Conservation (phyloP, 1,284 basidiomycete genomes). For the Sanghuangporus baumii region DNA sequence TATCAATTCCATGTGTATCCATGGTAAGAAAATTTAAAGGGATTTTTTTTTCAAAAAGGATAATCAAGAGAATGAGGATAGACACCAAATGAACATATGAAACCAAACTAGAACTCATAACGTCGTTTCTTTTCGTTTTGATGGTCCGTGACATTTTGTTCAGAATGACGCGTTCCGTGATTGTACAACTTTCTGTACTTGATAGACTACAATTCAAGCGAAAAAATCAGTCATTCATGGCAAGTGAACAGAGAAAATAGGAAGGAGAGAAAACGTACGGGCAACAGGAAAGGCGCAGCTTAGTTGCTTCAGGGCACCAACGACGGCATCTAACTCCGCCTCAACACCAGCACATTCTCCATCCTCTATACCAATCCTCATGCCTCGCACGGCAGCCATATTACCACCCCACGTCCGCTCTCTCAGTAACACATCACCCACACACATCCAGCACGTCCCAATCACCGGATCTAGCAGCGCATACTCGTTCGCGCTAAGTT, state of each 20-base stretch:
- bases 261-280: constrained; percentile 15
- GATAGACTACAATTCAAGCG: constrained; percentile 13
- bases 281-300: constrained; percentile 20
- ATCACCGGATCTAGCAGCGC: constrained; percentile 41
- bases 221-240: background rate
- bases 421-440: constrained; percentile 35
- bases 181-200: constrained; percentile 21
- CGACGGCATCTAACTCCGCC: constrained; percentile 20
- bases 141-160: background rate
- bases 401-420: constrained; percentile 19
- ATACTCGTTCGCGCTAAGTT: constrained; percentile 45
- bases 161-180: constrained; percentile 13
- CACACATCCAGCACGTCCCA: constrained; percentile 35
- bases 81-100: background rate
- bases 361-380: background rate
- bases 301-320: constrained; percentile 21
- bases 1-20: background rate
- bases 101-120: background rate
- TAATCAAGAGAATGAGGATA: background rate
- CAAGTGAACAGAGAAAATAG: background rate
- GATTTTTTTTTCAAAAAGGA: background rate
- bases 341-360: constrained; percentile 9
- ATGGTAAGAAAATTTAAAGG: too few species aligned
- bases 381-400: constrained; percentile 5
- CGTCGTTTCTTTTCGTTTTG: background rate